Evolutionary conservation across 352 stramenopile species (phyloP).

Genomic region (Phytopythium chamaehyphon): DNA sequence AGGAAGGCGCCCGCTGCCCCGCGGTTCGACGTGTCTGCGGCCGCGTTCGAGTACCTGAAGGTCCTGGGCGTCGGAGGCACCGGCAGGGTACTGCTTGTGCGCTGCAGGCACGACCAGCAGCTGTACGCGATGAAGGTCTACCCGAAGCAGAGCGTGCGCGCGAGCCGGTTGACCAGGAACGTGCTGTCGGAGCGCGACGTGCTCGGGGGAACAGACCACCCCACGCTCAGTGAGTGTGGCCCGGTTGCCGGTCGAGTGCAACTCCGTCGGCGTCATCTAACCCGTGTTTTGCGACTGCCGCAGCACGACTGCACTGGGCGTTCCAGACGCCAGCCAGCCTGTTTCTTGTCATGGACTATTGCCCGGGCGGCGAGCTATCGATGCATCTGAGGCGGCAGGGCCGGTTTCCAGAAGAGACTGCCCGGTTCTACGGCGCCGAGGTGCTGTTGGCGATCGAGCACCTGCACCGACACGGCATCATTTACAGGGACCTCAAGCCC

Average conservation of each 20-base stretch:
- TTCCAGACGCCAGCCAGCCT: slow-evolving; percentile 63
- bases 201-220: slow-evolving; percentile 63
- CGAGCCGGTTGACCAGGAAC: slow-evolving; percentile 50
- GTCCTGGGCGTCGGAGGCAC: slow-evolving; percentile 87
- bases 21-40: slow-evolving; percentile 14
- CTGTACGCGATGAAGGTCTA: slow-evolving; percentile 85
- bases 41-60: slow-evolving; percentile 86
- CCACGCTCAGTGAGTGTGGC: slow-evolving; percentile 35
- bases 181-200: slow-evolving; percentile 76
- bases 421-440: slow-evolving; percentile 71
- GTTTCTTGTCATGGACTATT: slow-evolving; percentile 85
- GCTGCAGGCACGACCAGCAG: slow-evolving; percentile 37
- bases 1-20: neutral
- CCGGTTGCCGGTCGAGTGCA: neutral
- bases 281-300: slow-evolving; percentile 5
- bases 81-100: slow-evolving; percentile 78
- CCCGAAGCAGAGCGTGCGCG: slow-evolving; percentile 43
- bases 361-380: slow-evolving; percentile 65
- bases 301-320: slow-evolving; percentile 77
- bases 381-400: slow-evolving; percentile 39
- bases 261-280: neutral
- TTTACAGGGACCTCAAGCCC: slow-evolving; percentile 82
- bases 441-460: slow-evolving; percentile 75
- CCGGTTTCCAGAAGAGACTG: slow-evolving; percentile 48
- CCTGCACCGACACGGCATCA: slow-evolving; percentile 77